phyloP scores from a whole-genome alignment of 192 early-diverging fungal genomes.

The Coemansia sp. region DNA sequence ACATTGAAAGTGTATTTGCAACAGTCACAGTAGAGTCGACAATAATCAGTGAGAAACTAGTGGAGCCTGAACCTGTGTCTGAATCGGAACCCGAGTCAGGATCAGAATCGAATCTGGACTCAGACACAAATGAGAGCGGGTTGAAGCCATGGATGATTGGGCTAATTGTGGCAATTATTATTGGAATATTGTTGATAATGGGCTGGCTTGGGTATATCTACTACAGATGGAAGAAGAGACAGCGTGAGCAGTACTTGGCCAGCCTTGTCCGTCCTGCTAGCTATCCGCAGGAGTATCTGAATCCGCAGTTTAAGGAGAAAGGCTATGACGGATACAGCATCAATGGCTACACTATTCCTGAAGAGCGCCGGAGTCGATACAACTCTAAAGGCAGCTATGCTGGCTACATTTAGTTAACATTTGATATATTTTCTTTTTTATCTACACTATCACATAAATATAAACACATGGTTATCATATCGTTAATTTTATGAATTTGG shows the following conservation, averaged over 20 bases:
- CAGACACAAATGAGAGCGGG: neutral
- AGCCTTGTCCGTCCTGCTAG: neutral
- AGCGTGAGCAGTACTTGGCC: conserved; percentile 1
- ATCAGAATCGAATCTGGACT: no score
- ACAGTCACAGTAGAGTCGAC: neutral
- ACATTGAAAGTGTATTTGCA: neutral
- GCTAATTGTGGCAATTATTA: neutral
- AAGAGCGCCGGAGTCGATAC: neutral
- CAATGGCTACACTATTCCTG: neutral
- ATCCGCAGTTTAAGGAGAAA: neutral
- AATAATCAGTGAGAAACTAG: neutral
- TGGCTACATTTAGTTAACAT: neutral
- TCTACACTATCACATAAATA: neutral
- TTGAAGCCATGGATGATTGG: neutral
- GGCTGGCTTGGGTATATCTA: neutral
- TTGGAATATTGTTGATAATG: neutral
- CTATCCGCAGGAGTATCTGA: neutral
- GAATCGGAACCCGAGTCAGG: no score
- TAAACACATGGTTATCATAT: no score
- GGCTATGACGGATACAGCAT: neutral
- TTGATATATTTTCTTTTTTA: neutral
- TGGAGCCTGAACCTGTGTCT: neutral
- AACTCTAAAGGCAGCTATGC: conserved; percentile 6
- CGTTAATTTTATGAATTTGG: no score
- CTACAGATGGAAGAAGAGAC: neutral